Evolutionary conservation across 2,329 filamentous ascomycete species (phyloP).

Genomic region (Pseudonectria foliicola): DNA sequence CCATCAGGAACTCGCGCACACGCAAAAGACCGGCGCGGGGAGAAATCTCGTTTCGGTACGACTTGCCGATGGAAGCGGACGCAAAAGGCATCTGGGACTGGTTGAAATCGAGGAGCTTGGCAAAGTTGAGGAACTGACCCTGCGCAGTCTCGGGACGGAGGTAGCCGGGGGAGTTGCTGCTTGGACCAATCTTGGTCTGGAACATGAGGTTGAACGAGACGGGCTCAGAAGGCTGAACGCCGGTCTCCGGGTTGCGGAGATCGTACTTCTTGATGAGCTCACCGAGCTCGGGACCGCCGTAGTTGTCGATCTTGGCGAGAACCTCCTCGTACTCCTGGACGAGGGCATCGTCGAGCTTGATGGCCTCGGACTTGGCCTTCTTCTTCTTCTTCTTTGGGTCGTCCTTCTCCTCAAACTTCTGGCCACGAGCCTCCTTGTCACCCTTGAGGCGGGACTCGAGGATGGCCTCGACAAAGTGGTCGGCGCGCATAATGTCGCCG

Average conservation of each 20-base stretch:
- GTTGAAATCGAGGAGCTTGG: constrained; percentile 94
- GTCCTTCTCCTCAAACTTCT: constrained; percentile 70
- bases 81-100: constrained; percentile 94
- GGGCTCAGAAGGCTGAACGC: constrained; percentile 68
- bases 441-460: constrained; percentile 82
- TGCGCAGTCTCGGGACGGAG: constrained; percentile 93
- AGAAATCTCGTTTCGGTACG: constrained; percentile 96
- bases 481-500: constrained; percentile 91
- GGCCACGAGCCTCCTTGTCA: constrained; percentile 84
- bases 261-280: constrained; percentile 85
- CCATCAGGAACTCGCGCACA: constrained; percentile 97
- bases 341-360: constrained; percentile 81
- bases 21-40: constrained; percentile 84
- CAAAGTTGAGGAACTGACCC: constrained; percentile 96
- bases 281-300: constrained; percentile 77
- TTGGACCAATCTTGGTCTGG: constrained; percentile 88
- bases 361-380: constrained; percentile 72
- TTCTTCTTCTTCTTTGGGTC: constrained; percentile 74
- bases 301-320: constrained; percentile 93
- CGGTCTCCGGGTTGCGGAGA: constrained; percentile 79
- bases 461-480: constrained; percentile 93
- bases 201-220: constrained; percentile 99
- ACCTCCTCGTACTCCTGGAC: constrained; percentile 87
- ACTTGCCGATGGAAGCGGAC: constrained; percentile 94
- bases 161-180: constrained; percentile 78